Conservation (phyloP, 345 rosid species). For the Kandelia obovata region DNA sequence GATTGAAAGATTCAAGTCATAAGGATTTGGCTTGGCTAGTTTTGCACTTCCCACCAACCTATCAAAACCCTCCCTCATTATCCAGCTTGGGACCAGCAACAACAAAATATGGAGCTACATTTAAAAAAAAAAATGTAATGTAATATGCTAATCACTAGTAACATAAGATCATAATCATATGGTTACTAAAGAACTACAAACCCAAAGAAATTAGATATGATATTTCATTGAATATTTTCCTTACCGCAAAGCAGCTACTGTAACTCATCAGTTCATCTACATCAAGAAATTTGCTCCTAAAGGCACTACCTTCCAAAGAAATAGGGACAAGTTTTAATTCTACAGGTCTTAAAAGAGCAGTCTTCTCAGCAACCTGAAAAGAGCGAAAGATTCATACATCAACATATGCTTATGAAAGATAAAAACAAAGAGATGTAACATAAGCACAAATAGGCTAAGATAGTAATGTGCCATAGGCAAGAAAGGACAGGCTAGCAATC, state of each 20-base stretch:
- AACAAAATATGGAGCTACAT: not conserved
- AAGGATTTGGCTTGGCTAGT: too few species aligned
- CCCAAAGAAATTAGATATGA: not conserved
- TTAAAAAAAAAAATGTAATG: not conserved
- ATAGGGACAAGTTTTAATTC: conserved; percentile 90
- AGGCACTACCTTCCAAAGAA: conserved; percentile 92
- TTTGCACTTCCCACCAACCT: too few species aligned
- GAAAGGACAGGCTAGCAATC: not conserved
- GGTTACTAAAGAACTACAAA: not conserved
- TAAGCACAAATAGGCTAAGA: not conserved
- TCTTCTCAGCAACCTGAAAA: conserved; percentile 87
- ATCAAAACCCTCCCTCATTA: not conserved
- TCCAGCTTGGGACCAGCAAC: not conserved
- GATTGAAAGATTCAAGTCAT: too few species aligned
- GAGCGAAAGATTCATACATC: conserved; percentile 20
- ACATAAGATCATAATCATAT: too few species aligned
- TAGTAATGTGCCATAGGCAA: not conserved
- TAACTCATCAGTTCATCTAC: conserved; percentile 84
- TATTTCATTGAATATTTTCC: conserved; percentile 22
- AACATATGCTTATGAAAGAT: conserved; percentile 19
- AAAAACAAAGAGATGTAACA: not conserved
- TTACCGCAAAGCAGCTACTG: conserved; percentile 90
- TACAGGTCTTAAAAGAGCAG: conserved; percentile 72
- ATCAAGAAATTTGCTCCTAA: conserved; percentile 88
- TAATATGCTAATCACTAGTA: not conserved